Evolutionary conservation across 768 basidiomycete genomes (phyloP).

Genomic region (Tricholoma hemisulphureum): DNA sequence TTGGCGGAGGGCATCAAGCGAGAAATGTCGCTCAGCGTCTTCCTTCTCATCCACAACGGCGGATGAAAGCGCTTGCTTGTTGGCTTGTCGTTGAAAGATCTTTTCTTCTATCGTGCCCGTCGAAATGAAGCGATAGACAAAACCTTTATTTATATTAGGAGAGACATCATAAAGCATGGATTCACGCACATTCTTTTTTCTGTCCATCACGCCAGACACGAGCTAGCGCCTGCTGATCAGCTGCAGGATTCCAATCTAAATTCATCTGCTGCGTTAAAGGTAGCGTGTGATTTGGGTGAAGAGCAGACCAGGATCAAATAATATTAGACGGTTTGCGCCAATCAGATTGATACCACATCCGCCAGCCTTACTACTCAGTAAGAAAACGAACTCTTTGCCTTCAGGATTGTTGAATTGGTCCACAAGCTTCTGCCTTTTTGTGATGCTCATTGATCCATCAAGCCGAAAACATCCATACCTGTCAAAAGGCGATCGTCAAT

Average conservation of each 20-base stretch:
- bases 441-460: conserved; percentile 93
- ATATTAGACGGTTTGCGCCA: conserved; percentile 91
- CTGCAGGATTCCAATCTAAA: conserved; percentile 96
- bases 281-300: background rate
- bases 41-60: conserved; percentile 99
- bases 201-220: conserved; percentile 99
- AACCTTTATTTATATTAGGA: conserved; percentile 50
- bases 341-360: conserved; percentile 97
- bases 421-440: conserved; percentile 91
- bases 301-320: conserved; percentile 85
- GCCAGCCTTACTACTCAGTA: conserved; percentile 93
- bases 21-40: conserved; percentile 94
- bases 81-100: conserved; percentile 96
- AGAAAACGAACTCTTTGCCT: conserved; percentile 91
- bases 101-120: conserved; percentile 99
- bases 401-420: conserved; percentile 94
- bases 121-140: conserved; percentile 97
- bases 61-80: conserved; percentile 93
- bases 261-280: conserved; percentile 4
- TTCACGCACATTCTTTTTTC: conserved; percentile 91
- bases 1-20: conserved; percentile 81
- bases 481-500: background rate
- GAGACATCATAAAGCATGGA: background rate
- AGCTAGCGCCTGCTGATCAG: conserved; percentile 96
- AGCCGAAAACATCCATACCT: conserved; percentile 90